Evolutionary conservation across 306 rosid species (phyloP), one percentile per base, ranked within the genome.

Genomic region (Malus domestica): DNA sequence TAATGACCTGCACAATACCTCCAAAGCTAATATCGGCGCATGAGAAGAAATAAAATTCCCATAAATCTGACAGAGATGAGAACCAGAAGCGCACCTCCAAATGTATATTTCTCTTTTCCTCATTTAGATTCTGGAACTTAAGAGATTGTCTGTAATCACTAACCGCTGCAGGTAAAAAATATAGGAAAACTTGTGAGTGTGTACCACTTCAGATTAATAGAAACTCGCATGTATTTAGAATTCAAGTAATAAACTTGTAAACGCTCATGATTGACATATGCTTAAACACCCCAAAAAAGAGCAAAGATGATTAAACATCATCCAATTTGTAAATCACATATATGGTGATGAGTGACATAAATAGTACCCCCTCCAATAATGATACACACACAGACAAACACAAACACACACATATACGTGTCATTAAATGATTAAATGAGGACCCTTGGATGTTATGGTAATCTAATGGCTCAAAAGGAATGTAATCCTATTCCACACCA

Each of bases 101-200:
- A 54, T 81, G 91, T 81, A 96, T 96, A 84, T 96, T 96, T 85
- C 96, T 89, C 88, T 96, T 93, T 86, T 93, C 98, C 76, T 96
- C 96, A 78, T 93, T 90, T 80, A 96, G 82, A 74, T 88, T 86
- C 79, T 86, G 99, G 80, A 96, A 96, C 88, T 96, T 97, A 76
- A 96, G 97, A 63, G 99, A 96, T 76, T 96, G 99, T 85, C 86
- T 87, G 73, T 93, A 96, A 73, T 96, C 99, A 73, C 99, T 96
- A 78, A 88, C 51, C 55, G 99, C 99, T 96, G 88, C 76, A 72
- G 58, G 68, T 42, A 38, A 33, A 81, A 66, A 18, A 60, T 52
- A 5, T 22, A 75, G 32, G 77, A 74, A 73, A 73, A 68, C 40
- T 22, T 10, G 40, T 72, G 6, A 23, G 42, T 23, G 13, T 59